These are phyloP conservation scores for Quercus cerris DNA, from an alignment of 306 rosid species.

Conservation along the genomic window DNA sequence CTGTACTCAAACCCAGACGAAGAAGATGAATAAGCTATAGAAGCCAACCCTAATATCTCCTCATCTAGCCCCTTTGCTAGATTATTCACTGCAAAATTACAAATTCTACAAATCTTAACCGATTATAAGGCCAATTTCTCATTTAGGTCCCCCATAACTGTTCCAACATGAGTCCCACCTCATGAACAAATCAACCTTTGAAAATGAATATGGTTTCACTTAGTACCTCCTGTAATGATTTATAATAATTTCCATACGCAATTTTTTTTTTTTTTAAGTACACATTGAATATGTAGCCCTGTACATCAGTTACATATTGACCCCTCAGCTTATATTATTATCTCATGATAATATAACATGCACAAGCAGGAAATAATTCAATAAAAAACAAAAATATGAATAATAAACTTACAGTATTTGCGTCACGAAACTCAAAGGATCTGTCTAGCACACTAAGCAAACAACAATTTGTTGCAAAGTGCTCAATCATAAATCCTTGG, in stretches of 20 bases:
- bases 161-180: not conserved
- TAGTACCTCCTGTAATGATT: not conserved
- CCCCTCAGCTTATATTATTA: not conserved
- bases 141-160: not conserved
- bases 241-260: not conserved
- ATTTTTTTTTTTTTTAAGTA: not conserved
- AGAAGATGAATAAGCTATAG: not conserved
- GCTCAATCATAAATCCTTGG: slow-evolving; percentile 70
- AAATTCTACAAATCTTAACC: not conserved
- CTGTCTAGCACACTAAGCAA: slow-evolving; percentile 86
- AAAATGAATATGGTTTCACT: not conserved
- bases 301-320: not conserved
- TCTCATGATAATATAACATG: not conserved
- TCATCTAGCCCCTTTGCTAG: not conserved
- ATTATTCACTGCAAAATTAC: not conserved
- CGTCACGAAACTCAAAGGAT: slow-evolving; percentile 87
- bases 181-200: no score
- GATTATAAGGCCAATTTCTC: not conserved
- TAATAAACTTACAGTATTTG: slow-evolving; percentile 74
- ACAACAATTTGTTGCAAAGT: slow-evolving; percentile 88
- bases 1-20: not conserved
- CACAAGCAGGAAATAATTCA: not conserved
- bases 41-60: not conserved
- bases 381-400: slow-evolving; percentile 4
- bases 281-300: not conserved